Evolutionary conservation across 768 basidiomycete species (phyloP).

Genomic region (Candolleomyces efflorescens): DNA sequence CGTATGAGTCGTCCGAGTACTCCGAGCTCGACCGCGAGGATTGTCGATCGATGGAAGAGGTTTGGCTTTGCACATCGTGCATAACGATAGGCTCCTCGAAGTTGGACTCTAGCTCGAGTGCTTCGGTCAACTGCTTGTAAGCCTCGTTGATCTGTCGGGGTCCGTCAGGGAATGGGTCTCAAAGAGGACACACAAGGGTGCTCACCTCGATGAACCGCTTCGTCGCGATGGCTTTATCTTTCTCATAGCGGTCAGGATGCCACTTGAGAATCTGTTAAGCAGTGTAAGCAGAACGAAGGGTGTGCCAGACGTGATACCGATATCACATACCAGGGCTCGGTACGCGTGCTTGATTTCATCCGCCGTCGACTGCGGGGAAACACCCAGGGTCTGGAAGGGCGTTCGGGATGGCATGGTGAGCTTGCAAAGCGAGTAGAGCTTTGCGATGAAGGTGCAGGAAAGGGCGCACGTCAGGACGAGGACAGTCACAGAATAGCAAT

Average conservation of each 20-base stretch:
- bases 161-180: neutral
- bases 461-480: neutral
- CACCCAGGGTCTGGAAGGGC: conserved; percentile 8
- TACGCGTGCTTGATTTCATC: conserved; percentile 58
- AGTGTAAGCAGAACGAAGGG: conserved; percentile 3
- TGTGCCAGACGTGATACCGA: conserved; percentile 17
- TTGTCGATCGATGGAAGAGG: conserved; percentile 1
- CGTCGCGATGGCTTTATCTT: conserved; percentile 48
- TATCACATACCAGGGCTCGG: conserved; percentile 48
- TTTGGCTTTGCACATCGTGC: neutral
- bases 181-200: neutral
- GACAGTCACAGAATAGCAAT: neutral
- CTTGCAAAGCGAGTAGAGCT: neutral
- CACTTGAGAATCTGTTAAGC: conserved; percentile 50
- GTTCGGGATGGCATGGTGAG: conserved; percentile 7
- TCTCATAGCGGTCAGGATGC: conserved; percentile 65
- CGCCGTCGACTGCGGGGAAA: conserved; percentile 31
- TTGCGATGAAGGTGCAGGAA: neutral
- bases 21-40: conserved; percentile 3
- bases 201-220: conserved; percentile 56
- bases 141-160: conserved; percentile 46
- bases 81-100: conserved; percentile 8
- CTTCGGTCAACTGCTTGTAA: conserved; percentile 49
- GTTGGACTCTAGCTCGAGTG: conserved; percentile 4
- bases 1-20: conserved; percentile 1